Evolutionary conservation across 2,329 filamentous ascomycete species (phyloP), one percentile per base, ranked within the genome.

Genomic region (Fonsecaea erecta): DNA sequence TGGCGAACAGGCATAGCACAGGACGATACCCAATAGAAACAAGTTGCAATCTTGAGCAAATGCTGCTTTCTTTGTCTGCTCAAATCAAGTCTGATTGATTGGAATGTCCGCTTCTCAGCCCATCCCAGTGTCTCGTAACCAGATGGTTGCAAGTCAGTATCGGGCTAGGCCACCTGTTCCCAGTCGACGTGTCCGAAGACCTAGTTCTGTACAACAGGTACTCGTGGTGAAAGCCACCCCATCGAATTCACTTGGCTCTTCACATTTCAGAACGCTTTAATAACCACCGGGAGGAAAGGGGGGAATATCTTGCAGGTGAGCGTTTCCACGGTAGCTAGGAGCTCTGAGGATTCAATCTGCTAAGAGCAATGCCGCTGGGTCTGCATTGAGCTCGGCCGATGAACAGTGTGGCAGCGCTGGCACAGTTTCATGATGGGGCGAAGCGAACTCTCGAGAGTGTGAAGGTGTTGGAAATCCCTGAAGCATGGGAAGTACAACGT

Each of bases 1-100:
- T 48, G 55, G 35, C 26, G n/a, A 58, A 43, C 55, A 58, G 28
- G 55, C 55, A 34, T 21, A 51, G 55, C 55, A 46, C 8, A 48
- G 28, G 6, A 52, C 30, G 57, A 60, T 60, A 60, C 57, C 57
- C 34, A 12, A 34, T 60, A 60, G 57, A 60, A 11, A 30, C 21
- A 12, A 28, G 34, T 60, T 30, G 34, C 37, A 34, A 24, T 24
- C 43, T 58, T 48, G 52, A 58, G 8, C 37, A 58, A 30, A n/a
- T n/a, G 43, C 21, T 12, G 5, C 2, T 5, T 48, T 48, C 16
- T 16, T 5, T 5, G 37, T 40, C 37, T 11, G n/a, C 37, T 11
- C 43, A 0, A 24, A 4, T 12, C 12, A 2, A 4, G 2, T 14
- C 9, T 12, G 18, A 12, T 12, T 26, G 14, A 11, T 11, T 48